phyloP scores from a whole-genome alignment of 2,329 filamentous ascomycete species.

The Cytospora piceae region DNA sequence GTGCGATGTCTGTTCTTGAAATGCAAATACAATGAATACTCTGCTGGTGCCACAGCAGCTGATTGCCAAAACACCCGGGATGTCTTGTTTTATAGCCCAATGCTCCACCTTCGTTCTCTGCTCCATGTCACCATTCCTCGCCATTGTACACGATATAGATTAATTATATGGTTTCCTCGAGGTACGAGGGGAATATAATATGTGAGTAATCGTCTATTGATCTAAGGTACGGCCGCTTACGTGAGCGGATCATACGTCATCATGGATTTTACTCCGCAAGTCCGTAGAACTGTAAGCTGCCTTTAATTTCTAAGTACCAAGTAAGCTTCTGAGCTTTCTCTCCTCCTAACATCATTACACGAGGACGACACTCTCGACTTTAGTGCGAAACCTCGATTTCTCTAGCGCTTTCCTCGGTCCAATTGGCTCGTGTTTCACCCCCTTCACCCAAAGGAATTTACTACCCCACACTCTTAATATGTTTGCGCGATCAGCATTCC shows the following conservation, averaged over 20 bases:
- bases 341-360: background rate
- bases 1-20: constrained; percentile 15
- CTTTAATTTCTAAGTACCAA: background rate
- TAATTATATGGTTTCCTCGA: background rate
- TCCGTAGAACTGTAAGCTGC: background rate
- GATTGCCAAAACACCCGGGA: constrained; percentile 3
- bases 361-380: background rate
- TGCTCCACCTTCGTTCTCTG: background rate
- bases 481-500: constrained; percentile 69
- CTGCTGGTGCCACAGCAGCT: constrained; percentile 13
- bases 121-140: background rate
- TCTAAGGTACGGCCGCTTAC: background rate
- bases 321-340: background rate
- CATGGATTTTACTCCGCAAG: background rate
- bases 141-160: background rate
- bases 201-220: too few species aligned
- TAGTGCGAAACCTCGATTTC: background rate
- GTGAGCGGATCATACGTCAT: background rate
- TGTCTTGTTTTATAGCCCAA: background rate
- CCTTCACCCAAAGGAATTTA: constrained; percentile 26
- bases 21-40: constrained; percentile 16
- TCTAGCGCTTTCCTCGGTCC: background rate
- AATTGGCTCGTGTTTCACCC: background rate
- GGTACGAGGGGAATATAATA: background rate
- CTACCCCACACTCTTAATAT: constrained; percentile 49